Conservation (phyloP, 495 filamentous ascomycete genomes). For the Glonium stellatum region DNA sequence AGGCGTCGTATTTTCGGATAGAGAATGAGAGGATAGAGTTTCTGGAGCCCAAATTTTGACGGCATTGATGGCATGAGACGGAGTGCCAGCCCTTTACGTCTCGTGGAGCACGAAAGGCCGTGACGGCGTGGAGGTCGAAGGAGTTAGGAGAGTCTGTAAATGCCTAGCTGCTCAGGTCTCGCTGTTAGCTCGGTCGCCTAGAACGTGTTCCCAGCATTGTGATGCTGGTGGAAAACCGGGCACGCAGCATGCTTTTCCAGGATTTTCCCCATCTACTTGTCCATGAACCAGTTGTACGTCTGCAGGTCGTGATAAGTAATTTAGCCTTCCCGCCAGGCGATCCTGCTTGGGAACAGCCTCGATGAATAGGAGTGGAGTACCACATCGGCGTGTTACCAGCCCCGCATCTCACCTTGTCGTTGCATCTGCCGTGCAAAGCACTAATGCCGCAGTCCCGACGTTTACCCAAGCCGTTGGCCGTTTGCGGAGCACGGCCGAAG, state of each 20-base stretch:
- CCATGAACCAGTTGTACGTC: background rate
- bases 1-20: no score
- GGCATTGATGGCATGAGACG: no score
- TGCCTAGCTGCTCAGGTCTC: no score
- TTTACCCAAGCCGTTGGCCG: background rate
- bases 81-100: no score
- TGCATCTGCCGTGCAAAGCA: conserved; percentile 8
- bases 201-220: background rate
- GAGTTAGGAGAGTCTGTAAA: no score
- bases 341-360: background rate
- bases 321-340: background rate
- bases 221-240: background rate
- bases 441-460: background rate
- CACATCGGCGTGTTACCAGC: conserved; percentile 15
- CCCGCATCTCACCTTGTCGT: conserved; percentile 15
- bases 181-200: background rate
- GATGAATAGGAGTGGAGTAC: background rate
- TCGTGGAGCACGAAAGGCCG: no score
- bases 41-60: no score
- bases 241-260: background rate
- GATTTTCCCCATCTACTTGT: background rate
- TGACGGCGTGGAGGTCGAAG: no score
- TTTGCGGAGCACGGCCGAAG: background rate
- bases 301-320: background rate
- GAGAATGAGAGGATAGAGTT: no score